These are phyloP conservation scores for Suillus paluster DNA, from an alignment of 768 basidiomycete species.

Conservation along the genomic window DNA sequence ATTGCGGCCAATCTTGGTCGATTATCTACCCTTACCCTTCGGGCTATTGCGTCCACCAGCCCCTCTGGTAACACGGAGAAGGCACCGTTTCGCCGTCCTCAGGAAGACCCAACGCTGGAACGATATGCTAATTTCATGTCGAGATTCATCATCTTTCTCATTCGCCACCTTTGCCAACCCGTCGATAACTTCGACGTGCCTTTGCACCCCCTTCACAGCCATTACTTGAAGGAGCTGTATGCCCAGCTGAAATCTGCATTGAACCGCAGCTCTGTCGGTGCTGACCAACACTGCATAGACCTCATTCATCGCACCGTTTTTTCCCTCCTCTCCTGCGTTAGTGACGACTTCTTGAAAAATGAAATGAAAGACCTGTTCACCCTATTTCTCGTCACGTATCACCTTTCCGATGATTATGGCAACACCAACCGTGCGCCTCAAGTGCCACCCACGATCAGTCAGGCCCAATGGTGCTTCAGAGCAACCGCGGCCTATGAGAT, in stretches of 20 bases:
- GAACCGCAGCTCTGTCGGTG: too few species aligned
- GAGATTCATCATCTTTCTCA: conserved; percentile 1
- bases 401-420: conserved; percentile 7
- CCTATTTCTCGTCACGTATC: conserved; percentile 3
- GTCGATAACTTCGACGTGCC: neutral
- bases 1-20: neutral
- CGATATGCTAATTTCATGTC: conserved; percentile 4
- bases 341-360: neutral
- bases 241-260: too few species aligned
- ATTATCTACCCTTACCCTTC: conserved; percentile 6
- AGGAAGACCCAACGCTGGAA: neutral
- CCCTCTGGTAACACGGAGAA: neutral
- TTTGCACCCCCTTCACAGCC: neutral
- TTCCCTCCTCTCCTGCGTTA: neutral
- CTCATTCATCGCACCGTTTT: neutral
- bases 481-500: neutral
- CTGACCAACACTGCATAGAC: neutral
- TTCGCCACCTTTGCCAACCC: neutral
- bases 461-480: conserved; percentile 1
- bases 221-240: too few species aligned
- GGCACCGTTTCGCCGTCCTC: neutral
- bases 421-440: neutral
- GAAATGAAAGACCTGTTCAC: conserved; percentile 8
- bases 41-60: neutral
- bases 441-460: conserved; percentile 6